These are phyloP conservation scores for Ustulina deusta DNA, from an alignment of 2,329 filamentous ascomycete species.

Conservation along the genomic window DNA sequence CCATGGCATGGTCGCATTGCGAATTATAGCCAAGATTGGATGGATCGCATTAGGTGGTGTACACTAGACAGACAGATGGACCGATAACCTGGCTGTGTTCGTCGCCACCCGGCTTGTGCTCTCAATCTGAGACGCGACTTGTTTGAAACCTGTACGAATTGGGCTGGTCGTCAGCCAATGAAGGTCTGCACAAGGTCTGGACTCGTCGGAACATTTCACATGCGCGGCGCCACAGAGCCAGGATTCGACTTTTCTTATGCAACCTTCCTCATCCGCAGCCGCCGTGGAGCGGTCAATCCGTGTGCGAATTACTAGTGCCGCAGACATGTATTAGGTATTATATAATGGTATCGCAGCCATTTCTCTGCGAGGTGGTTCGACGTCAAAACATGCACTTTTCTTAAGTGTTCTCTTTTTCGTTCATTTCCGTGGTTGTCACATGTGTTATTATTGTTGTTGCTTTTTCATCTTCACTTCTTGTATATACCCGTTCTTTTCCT, in stretches of 20 bases:
- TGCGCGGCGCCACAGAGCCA: conserved; percentile 21
- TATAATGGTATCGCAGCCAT: conserved; percentile 1
- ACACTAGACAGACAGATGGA: conserved; percentile 2
- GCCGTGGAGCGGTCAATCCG: not conserved
- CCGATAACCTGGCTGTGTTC: conserved; percentile 21
- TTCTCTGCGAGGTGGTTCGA: conserved; percentile 6
- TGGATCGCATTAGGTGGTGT: not conserved
- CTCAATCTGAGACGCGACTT: conserved; percentile 36
- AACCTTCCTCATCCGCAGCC: conserved; percentile 31
- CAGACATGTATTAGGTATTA: not conserved
- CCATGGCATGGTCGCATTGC: not conserved
- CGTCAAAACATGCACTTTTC: conserved; percentile 14
- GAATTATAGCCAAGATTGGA: not conserved
- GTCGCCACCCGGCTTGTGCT: conserved; percentile 16
- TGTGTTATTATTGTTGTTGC: not conserved
- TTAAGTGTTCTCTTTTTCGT: conserved; percentile 1
- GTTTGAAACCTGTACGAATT: conserved; percentile 37
- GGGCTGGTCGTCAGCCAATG: conserved; percentile 34
- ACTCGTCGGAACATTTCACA: conserved; percentile 24
- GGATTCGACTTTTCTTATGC: conserved; percentile 23
- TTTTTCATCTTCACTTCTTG: conserved; percentile 31
- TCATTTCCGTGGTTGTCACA: conserved; percentile 6
- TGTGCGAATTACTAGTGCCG: not conserved
- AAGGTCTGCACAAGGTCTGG: conserved; percentile 6
- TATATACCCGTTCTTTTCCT: conserved; percentile 33